Evolutionary conservation across 106 monocot species (phyloP), one percentile per base, ranked within the genome.

Genomic region (Apostasia shenzhenica): DNA sequence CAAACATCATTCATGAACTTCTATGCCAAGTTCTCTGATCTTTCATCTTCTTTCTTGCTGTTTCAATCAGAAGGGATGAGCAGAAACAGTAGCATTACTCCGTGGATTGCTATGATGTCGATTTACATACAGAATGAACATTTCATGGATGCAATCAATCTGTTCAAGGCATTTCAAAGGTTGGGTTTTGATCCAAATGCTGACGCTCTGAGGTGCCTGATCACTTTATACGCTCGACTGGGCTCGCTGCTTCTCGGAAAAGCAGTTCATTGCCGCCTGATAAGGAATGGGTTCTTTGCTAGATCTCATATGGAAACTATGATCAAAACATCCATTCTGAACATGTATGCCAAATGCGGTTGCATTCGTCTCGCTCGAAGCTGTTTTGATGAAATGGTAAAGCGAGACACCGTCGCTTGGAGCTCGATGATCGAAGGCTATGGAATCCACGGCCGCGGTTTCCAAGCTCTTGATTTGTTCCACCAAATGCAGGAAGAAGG

Each of bases 371-470:
- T 56, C 5, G 88, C 83, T 11, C 62, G 57, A 44, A 83, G 78
- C 42, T 83, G 75, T 66, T 88, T 88, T 14, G 59, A 78, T 42
- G 43, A 11, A 4, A 81, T 88, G 38, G 42, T 50, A 38, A 63
- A 41, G 55, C 86, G 73, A 83, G 86, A 91, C 75, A 57, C 76
- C 14, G 61, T 86, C 9, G 70, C 76, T 54, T 91, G 86, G 85
- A 85, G 77, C 57, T 74, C 81, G 2, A 86, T 90, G 73, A 75
- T 90, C 45, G 86, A 81, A 60, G 83, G 78, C 14, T 89, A 77
- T 55, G 73, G 71, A 1, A 55, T 72, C 69, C 82, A 89, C 75
- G 82, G 89, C 12, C 51, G 67, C 47, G 76, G 83, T n/a, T 45
- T 59, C 4, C 68, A 83, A 54, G 81, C 83, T 73, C 43, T 90